phyloP scores from a whole-genome alignment of 177 flowering plant genomes.

The Vitis hybrid region DNA sequence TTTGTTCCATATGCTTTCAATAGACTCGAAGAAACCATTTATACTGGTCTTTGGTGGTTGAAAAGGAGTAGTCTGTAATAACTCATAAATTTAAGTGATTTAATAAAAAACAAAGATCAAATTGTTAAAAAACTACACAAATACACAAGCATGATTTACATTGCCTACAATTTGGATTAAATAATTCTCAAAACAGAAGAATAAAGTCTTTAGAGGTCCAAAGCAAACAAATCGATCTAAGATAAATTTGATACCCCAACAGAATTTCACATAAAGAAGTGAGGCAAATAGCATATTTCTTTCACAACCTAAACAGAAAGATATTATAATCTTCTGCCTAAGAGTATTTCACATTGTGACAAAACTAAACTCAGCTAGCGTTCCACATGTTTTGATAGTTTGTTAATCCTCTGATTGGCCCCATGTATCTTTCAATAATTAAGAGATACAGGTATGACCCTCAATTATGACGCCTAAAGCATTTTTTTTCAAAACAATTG shows the following conservation, averaged over 20 bases:
- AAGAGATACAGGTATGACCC: not conserved
- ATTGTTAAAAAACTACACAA: not conserved
- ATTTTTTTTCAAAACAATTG: not conserved
- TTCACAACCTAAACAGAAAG: not conserved
- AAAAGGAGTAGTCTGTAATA: conserved; percentile 51
- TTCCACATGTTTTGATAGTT: not conserved
- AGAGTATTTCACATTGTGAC: not conserved
- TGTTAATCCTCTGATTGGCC: not conserved
- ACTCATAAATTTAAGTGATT: not conserved
- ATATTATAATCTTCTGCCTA: not conserved
- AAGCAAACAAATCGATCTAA: not conserved
- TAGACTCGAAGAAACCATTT: conserved; percentile 61
- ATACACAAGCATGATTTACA: not conserved
- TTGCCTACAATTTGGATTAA: not conserved
- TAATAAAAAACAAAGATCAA: conserved; percentile 1
- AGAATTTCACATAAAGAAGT: not conserved
- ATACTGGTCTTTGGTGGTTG: conserved; percentile 43
- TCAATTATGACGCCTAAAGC: not conserved
- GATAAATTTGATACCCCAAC: not conserved
- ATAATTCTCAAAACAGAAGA: not conserved
- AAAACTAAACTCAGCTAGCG: not conserved
- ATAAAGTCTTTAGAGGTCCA: not conserved
- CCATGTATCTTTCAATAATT: not conserved
- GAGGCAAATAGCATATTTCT: not conserved
- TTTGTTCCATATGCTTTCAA: conserved; percentile 55